These are phyloP conservation scores for Saccharomycopsis amapae DNA, from an alignment of 805 yeast genomes.

Conservation along the genomic window DNA sequence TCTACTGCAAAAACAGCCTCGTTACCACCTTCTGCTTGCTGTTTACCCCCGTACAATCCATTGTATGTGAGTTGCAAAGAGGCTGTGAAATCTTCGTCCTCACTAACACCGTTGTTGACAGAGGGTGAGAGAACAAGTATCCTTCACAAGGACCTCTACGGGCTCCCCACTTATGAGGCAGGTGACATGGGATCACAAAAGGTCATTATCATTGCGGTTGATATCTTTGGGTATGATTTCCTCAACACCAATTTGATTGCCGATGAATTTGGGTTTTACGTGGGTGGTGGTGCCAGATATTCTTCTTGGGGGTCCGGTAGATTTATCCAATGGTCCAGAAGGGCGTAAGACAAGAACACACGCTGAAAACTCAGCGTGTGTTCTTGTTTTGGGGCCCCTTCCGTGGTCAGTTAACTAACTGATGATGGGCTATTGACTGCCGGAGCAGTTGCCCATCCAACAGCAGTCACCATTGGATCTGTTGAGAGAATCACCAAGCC, in stretches of 20 bases:
- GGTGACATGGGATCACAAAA: constrained; percentile 33
- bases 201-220: constrained; percentile 59
- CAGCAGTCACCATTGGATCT: constrained; percentile 60
- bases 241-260: constrained; percentile 57
- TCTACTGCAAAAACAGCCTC: too few species aligned
- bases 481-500: constrained; percentile 56
- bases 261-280: constrained; percentile 61
- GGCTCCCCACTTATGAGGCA: constrained; percentile 23
- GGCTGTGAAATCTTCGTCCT: too few species aligned
- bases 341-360: not conserved
- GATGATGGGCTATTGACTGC: constrained; percentile 39
- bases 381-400: constrained; percentile 81
- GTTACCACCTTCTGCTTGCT: too few species aligned
- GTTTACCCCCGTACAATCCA: too few species aligned
- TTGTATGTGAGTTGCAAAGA: too few species aligned
- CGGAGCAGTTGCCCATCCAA: constrained; percentile 82
- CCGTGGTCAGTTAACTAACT: constrained; percentile 35
- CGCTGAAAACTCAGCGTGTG: constrained; percentile 47
- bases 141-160: constrained; percentile 6
- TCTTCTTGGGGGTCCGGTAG: constrained; percentile 40
- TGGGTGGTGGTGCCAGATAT: constrained; percentile 76
- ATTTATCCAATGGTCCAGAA: too few species aligned
- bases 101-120: too few species aligned
- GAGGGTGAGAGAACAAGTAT: too few species aligned
- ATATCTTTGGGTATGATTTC: constrained; percentile 56